A percentile compares a stretch with the other conserved stretches of the same genome.
phyloP scores from a whole-genome alignment of 768 basidiomycete genomes.

The Lentinula aciculospora region DNA sequence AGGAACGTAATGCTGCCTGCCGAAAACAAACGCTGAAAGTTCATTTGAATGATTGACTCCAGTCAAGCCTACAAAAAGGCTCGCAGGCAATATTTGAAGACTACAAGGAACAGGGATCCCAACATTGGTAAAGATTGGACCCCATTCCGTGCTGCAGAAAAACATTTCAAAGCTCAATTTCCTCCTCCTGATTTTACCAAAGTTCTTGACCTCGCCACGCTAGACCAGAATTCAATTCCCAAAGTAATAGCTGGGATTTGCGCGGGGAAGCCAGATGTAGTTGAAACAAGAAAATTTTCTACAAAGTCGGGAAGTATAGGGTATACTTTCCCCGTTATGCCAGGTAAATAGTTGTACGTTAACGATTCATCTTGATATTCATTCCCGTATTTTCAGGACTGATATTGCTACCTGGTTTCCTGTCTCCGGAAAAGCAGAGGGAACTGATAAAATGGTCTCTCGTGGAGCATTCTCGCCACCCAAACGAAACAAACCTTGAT shows the following conservation, averaged over 20 bases:
- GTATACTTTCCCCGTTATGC: constrained; percentile 46
- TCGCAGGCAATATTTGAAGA: constrained; percentile 49
- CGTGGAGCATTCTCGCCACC: constrained; percentile 62
- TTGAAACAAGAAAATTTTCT: constrained; percentile 22
- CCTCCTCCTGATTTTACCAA: constrained; percentile 68
- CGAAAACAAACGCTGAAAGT: neutral
- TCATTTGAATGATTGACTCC: neutral
- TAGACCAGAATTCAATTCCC: constrained; percentile 31
- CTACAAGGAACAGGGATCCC: constrained; percentile 47
- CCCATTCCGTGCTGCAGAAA: constrained; percentile 73
- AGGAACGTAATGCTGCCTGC: neutral
- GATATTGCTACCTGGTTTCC: constrained; percentile 73
- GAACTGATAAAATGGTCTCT: constrained; percentile 71
- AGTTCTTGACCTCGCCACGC: constrained; percentile 60
- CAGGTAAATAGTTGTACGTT: constrained; percentile 36
- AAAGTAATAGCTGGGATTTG: constrained; percentile 44
- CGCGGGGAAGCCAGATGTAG: constrained; percentile 35
- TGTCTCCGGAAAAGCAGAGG: constrained; percentile 59
- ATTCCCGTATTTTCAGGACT: constrained; percentile 49
- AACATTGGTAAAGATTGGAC: constrained; percentile 56
- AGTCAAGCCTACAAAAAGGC: constrained; percentile 42
- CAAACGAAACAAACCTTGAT: constrained; percentile 89
- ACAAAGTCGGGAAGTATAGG: constrained; percentile 22
- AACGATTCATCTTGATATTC: neutral
- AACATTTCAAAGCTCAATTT: constrained; percentile 73